phyloP scores from a whole-genome alignment of 768 basidiomycete genomes.

The Tubosaeta brunneosetosa region DNA sequence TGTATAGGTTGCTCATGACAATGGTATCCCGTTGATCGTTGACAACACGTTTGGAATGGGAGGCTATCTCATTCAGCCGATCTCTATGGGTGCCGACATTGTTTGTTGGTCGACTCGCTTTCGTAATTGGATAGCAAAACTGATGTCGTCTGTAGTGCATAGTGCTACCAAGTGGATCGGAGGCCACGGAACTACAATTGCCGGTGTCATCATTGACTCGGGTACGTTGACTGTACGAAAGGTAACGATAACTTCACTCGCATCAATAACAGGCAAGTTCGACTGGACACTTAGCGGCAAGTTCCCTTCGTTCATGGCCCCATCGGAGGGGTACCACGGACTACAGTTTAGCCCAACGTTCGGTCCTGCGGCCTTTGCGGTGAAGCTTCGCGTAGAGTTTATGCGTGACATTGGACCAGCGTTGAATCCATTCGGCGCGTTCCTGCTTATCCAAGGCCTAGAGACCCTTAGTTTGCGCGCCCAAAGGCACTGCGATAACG shows the following conservation, averaged over 20 bases:
- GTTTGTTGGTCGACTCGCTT: constrained; percentile 38
- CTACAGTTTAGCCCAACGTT: constrained; percentile 63
- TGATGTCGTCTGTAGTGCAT: constrained; percentile 41
- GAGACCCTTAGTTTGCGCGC: constrained; percentile 72
- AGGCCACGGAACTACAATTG: constrained; percentile 76
- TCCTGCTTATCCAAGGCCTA: constrained; percentile 72
- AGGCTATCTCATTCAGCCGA: constrained; percentile 62
- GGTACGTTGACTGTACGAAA: constrained; percentile 32
- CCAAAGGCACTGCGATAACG: constrained; percentile 68
- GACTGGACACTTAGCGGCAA: constrained; percentile 65
- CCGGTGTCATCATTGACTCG: constrained; percentile 67
- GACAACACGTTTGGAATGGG: constrained; percentile 80
- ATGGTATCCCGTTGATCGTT: constrained; percentile 72
- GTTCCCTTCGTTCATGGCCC: constrained; percentile 72
- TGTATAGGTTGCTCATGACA: constrained; percentile 59
- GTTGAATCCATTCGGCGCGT: constrained; percentile 68
- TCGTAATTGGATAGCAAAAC: no score
- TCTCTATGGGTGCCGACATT: constrained; percentile 75
- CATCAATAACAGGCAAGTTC: constrained; percentile 37
- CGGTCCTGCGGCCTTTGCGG: constrained; percentile 56
- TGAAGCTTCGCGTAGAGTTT: constrained; percentile 59
- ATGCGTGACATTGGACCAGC: constrained; percentile 64
- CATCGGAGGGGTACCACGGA: constrained; percentile 74
- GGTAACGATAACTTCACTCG: not conserved
- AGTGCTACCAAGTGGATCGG: constrained; percentile 86